Percentiles rank a stretch among this genome's conserved stretches.
phyloP scores from a whole-genome alignment of 1,284 basidiomycete species.

The Sanghuangporus sanghuang region DNA sequence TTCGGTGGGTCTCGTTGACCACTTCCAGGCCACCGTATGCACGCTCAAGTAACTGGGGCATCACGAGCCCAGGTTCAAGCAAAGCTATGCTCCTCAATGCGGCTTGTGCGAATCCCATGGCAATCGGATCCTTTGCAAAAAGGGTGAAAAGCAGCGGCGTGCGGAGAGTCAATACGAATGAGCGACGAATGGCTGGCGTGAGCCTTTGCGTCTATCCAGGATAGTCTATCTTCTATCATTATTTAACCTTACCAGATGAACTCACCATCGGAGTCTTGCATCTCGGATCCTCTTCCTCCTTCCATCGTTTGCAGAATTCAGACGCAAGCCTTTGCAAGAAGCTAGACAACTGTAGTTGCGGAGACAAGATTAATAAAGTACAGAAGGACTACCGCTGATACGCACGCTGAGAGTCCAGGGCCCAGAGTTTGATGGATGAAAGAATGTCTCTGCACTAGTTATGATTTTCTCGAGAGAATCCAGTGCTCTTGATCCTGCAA shows the following conservation, averaged over 20 bases:
- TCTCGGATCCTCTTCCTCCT: constrained; percentile 73
- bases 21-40: constrained; percentile 89
- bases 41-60: constrained; percentile 91
- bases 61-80: constrained; percentile 83
- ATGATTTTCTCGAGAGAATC: constrained; percentile 87
- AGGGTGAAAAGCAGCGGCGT: constrained; percentile 91
- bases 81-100: constrained; percentile 71
- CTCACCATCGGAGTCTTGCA: constrained; percentile 82
- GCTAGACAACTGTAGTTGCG: constrained; percentile 48
- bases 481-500: constrained; percentile 86
- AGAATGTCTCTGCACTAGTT: constrained; percentile 90
- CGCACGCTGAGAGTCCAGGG: constrained; percentile 58
- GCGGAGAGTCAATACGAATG: constrained; percentile 79
- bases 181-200: constrained; percentile 76
- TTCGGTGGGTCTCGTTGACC: constrained; percentile 92
- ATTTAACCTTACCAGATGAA: constrained; percentile 5
- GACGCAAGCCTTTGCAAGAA: constrained; percentile 76
- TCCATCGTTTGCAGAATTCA: constrained; percentile 81
- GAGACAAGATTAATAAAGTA: background rate
- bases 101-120: constrained; percentile 64
- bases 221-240: background rate
- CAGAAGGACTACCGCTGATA: background rate
- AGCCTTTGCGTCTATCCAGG: constrained; percentile 59
- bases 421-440: constrained; percentile 83
- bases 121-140: constrained; percentile 85